Base-by-base conservation (phyloP, 148 eudicot species). In the Rhododendron ovatum region DNA sequence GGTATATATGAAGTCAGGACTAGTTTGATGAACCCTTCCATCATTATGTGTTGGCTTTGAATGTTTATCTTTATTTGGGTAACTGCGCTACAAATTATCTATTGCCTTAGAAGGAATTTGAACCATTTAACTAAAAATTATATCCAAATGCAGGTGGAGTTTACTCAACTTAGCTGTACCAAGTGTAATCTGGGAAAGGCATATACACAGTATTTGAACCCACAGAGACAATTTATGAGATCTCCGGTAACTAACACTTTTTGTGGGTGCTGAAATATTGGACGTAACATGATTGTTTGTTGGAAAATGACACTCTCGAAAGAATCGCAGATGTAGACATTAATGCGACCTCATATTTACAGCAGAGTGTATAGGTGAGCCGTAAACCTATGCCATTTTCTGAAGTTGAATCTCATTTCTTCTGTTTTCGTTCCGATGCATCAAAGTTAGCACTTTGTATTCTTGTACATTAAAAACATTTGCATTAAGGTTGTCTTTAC, bases 361-460 rank as follows among this genome's bases (percentile, higher is more conserved):
- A 63, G 17, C 41, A 45, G 35, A 78, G 35, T 78, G 78, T 59
- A 78, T 67, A 85, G 82, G 82, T 67, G 81, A 80, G 65, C 48
- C 3, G 43, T 35, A 86, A 80, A 48, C 71, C 71, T 82, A 7
- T 20, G 69, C 43, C 30, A 41, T 47, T 75, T 73, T 78, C 30
- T 18, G 15, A 65, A 65, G 78, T 85, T 79, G 77, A 63, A 78
- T 10, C 5, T 10, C 48, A 24, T 71, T 47, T 22, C 47, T 57
- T 17, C 43, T 17, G 18, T 84, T 24, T 74, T 35, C 4, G 20
- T 37, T 84, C 26, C 45, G 30, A 55, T 53, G 48, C 26, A 53
- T 12, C 81, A 53, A 26, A 9, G 15, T 69, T 55, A 80, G 63
- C 39, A 14, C 82, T 80, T 33, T 43, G 39, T 50, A 43, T 45